These are phyloP conservation scores for Cytospora paraplurivora DNA, from an alignment of 2,329 filamentous ascomycete species.

Conservation along the genomic window DNA sequence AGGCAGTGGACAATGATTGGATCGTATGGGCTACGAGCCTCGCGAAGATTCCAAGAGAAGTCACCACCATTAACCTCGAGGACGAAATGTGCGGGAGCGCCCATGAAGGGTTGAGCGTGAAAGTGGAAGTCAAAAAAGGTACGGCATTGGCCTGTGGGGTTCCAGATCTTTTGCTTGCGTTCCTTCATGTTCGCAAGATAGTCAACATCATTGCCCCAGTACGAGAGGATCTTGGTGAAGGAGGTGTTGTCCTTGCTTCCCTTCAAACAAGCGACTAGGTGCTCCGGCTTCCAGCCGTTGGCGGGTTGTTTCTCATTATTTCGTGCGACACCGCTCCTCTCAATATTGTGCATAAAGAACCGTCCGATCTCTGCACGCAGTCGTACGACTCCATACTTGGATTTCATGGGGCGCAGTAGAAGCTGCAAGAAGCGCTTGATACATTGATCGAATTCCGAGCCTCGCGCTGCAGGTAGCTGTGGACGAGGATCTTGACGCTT, in stretches of 20 bases:
- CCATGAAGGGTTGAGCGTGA: constrained; percentile 16
- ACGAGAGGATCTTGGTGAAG: constrained; percentile 37
- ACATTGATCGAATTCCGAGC: background rate
- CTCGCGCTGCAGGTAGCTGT: background rate
- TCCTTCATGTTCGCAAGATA: constrained; percentile 29
- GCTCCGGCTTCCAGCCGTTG: constrained; percentile 32
- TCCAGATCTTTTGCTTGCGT: constrained; percentile 29
- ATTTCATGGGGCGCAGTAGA: constrained; percentile 15
- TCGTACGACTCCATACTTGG: constrained; percentile 27
- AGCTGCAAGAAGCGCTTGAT: background rate
- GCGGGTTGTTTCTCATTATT: constrained; percentile 31
- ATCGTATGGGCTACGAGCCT: constrained; percentile 23
- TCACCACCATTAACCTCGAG: constrained; percentile 32
- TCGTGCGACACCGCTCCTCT: constrained; percentile 31
- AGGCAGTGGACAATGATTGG: constrained; percentile 37
- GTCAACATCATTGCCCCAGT: constrained; percentile 33
- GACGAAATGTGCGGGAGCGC: constrained; percentile 25
- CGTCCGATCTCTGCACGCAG: constrained; percentile 37
- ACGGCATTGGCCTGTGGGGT: background rate
- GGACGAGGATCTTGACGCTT: background rate
- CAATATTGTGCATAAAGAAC: constrained; percentile 32
- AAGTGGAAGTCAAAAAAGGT: constrained; percentile 31
- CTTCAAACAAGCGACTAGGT: constrained; percentile 30
- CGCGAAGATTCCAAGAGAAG: constrained; percentile 34
- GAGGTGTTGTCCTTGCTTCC: constrained; percentile 27